Base-by-base conservation (phyloP, 306 rosid genomes). In the Vigna mungo region DNA sequence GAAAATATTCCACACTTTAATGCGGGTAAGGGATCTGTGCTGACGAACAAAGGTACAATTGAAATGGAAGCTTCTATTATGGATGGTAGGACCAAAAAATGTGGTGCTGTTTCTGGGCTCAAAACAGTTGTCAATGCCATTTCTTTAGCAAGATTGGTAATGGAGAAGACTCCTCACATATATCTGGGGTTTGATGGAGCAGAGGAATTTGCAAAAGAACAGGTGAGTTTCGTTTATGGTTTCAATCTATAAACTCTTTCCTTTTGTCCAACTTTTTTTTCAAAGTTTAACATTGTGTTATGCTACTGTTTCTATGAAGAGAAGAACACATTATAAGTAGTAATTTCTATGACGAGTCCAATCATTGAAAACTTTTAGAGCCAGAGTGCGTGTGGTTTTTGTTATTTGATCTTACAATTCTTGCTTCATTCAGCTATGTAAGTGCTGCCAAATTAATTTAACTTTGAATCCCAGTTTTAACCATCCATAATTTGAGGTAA, bases 91-190 rank as follows among this genome's bases (percentile, higher is more conserved):
- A 82, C 88, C 1, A 81, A 39, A 89, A 89, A 86, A 74, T 94
- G 98, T 69, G 98, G 98, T 52, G 94, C 97, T 43, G 97, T 94
- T 76, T 91, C 98, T 36, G 98, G 98, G 3, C 88, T 94, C 43
- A 85, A 82, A 3, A 94, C 97, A 3, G 96, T 94, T 39, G 88
- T 90, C 65, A 94, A 91, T 81, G 76, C 98, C 44, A 84, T 93
- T 46, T 94, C 97, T 56, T 82, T 94, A 67, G 98, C 98, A 41
- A 80, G 97, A 15, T 69, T 87, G 75, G 89, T 92, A 51, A 94
- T 94, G 98, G 96, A 91, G 39, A 89, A 85, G 27, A 94, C 98
- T n/a, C 97, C 97, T 75, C 98, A 94, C 60, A 87, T 94, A 17
- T 94, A 89, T 71, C 71, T 85, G 3, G 88, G 81, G 2, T 85